Evolutionary conservation across 202 grass and related monocot species (phyloP).

Genomic region (Dendrocalamus latiflorus): DNA sequence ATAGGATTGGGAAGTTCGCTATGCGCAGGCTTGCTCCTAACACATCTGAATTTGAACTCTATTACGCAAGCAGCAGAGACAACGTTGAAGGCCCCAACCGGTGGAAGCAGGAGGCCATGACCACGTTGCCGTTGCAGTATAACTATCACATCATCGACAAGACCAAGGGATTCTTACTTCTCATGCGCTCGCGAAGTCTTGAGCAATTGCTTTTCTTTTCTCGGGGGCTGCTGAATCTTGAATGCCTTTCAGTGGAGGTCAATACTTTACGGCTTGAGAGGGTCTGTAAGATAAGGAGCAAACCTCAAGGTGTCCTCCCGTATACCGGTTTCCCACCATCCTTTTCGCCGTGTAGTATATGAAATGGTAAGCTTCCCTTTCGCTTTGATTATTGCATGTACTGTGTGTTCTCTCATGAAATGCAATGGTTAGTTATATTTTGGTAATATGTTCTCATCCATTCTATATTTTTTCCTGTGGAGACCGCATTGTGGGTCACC

Average conservation of each 20-base stretch:
- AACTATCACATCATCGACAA: background rate
- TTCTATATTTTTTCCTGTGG: too few species aligned
- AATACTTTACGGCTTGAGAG: background rate
- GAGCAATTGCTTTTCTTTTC: background rate
- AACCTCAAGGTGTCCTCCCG: background rate
- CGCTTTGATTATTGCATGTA: too few species aligned
- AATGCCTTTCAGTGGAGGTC: background rate
- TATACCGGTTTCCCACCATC: background rate
- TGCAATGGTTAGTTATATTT: too few species aligned
- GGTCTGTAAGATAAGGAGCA: background rate
- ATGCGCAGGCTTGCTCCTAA: background rate
- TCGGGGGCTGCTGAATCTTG: background rate
- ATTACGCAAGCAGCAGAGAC: background rate
- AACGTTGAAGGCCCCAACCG: background rate
- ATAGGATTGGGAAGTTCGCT: background rate
- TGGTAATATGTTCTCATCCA: too few species aligned
- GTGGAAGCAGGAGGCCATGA: background rate
- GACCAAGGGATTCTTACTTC: background rate
- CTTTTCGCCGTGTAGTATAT: background rate
- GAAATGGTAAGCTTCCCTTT: background rate
- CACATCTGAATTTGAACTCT: background rate
- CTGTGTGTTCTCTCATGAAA: too few species aligned
- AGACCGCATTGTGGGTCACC: too few species aligned
- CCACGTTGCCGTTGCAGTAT: too few species aligned
- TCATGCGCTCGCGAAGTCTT: background rate